A percentile compares a stretch with the other conserved stretches of the same genome.
These are phyloP conservation scores for Hypoxylon sp. DNA, from an alignment of 2,329 filamentous ascomycete species.

Conservation along the genomic window DNA sequence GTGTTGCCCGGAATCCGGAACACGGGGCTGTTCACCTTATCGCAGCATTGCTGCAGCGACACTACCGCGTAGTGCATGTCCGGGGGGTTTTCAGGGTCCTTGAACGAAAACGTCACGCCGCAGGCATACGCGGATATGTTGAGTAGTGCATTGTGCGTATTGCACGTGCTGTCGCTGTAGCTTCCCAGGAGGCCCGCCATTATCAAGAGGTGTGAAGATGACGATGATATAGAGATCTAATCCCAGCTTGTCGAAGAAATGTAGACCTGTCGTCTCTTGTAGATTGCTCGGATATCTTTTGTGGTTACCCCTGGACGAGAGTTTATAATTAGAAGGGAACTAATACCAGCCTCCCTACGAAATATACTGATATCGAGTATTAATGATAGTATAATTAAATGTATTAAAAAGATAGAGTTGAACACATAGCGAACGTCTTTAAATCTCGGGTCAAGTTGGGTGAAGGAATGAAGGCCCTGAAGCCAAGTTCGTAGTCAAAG, in stretches of 20 bases:
- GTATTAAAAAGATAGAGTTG: neutral
- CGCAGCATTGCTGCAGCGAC: constrained; percentile 45
- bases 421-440: constrained; percentile 9
- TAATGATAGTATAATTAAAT: neutral
- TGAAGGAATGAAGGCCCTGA: neutral
- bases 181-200: constrained; percentile 44
- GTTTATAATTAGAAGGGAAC: neutral
- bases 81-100: constrained; percentile 36
- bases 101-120: constrained; percentile 48
- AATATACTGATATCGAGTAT: neutral
- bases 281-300: neutral
- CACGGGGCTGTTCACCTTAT: constrained; percentile 37
- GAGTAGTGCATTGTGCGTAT: constrained; percentile 47
- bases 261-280: neutral
- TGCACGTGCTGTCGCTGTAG: constrained; percentile 46
- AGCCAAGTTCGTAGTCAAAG: neutral
- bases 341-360: neutral
- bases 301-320: neutral
- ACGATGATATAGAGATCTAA: neutral
- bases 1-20: constrained; percentile 49
- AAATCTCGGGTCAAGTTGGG: neutral
- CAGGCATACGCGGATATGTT: constrained; percentile 48
- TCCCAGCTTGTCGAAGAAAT: too few relatives aligned
- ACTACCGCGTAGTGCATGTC: constrained; percentile 48
- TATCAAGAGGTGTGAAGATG: neutral